Evolutionary conservation across 495 filamentous ascomycete genomes (phyloP).

Genomic region (Aspergillus affinis): DNA sequence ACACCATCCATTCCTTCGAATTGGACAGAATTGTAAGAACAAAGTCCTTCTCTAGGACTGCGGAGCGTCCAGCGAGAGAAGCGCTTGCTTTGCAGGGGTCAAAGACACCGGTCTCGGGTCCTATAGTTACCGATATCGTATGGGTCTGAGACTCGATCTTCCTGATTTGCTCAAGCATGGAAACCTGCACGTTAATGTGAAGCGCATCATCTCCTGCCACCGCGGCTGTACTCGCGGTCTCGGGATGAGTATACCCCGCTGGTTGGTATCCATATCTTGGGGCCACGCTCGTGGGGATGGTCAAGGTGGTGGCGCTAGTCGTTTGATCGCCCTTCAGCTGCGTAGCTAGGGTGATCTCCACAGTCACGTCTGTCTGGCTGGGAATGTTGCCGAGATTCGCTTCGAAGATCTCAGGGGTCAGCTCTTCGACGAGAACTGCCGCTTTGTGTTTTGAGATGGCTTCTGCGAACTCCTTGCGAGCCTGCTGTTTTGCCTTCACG

Average conservation of each 20-base stretch:
- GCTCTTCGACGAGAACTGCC: constrained; percentile 27
- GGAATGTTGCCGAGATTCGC: constrained; percentile 28
- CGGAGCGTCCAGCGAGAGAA: too few species aligned
- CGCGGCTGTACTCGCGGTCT: constrained; percentile 5
- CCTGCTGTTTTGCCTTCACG: constrained; percentile 17
- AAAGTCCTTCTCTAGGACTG: constrained; percentile 9
- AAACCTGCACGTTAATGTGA: constrained; percentile 14
- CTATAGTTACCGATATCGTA: constrained; percentile 18
- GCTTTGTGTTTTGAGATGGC: constrained; percentile 16
- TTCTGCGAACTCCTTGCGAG: constrained; percentile 12
- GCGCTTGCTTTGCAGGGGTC: too few species aligned
- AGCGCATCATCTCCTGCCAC: constrained; percentile 12
- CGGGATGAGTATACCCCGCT: background rate
- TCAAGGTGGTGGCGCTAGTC: constrained; percentile 20
- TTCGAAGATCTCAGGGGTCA: constrained; percentile 27
- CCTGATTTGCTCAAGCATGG: constrained; percentile 9
- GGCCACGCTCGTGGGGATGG: constrained; percentile 27
- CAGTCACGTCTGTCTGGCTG: constrained; percentile 19
- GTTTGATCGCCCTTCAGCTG: constrained; percentile 22
- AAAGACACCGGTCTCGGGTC: too few species aligned
- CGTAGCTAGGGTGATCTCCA: constrained; percentile 15
- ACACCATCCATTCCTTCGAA: constrained; percentile 3
- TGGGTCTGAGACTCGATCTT: constrained; percentile 23
- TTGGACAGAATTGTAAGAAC: constrained; percentile 13
- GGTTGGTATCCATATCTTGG: constrained; percentile 24